Conservation (phyloP, 805 yeast genomes). For the Ogataea trehalophila region DNA sequence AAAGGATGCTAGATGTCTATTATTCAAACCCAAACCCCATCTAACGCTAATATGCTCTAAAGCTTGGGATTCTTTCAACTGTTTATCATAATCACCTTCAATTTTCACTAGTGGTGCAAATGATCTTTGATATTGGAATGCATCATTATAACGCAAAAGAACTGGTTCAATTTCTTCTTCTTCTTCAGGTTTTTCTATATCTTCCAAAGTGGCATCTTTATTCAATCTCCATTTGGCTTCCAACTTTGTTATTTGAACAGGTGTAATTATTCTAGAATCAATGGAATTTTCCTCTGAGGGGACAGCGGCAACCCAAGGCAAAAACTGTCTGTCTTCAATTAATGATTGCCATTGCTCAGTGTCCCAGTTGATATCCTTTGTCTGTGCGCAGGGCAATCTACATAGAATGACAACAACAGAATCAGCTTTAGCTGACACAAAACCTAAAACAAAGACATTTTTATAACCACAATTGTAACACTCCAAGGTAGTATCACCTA, state of each 20-base stretch:
- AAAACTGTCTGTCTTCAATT: conserved; percentile 70
- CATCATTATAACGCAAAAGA: conserved; percentile 73
- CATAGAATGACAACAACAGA: conserved; percentile 84
- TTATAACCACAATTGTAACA: conserved; percentile 86
- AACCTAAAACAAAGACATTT: conserved; percentile 78
- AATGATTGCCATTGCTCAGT: conserved; percentile 82
- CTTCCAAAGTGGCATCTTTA: conserved; percentile 65
- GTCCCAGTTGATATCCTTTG: conserved; percentile 78
- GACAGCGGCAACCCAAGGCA: conserved; percentile 74
- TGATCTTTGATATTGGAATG: conserved; percentile 77
- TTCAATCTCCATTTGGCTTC: conserved; percentile 81
- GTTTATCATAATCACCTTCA: conserved; percentile 77
- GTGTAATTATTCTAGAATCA: conserved; percentile 51
- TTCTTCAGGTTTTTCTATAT: conserved; percentile 47
- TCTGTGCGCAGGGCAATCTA: conserved; percentile 82
- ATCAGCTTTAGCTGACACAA: conserved; percentile 81
- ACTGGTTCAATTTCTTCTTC: conserved; percentile 67
- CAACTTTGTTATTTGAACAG: conserved; percentile 61
- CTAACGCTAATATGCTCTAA: conserved; percentile 64
- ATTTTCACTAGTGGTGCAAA: conserved; percentile 78
- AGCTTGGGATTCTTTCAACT: conserved; percentile 70
- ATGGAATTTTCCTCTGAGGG: conserved; percentile 63
- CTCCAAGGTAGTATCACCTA: conserved; percentile 84
- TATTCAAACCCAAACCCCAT: conserved; percentile 70
- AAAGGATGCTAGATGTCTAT: conserved; percentile 65